Base-by-base conservation (phyloP, 352 stramenopile species). In the Phytophthora pluvialis region DNA sequence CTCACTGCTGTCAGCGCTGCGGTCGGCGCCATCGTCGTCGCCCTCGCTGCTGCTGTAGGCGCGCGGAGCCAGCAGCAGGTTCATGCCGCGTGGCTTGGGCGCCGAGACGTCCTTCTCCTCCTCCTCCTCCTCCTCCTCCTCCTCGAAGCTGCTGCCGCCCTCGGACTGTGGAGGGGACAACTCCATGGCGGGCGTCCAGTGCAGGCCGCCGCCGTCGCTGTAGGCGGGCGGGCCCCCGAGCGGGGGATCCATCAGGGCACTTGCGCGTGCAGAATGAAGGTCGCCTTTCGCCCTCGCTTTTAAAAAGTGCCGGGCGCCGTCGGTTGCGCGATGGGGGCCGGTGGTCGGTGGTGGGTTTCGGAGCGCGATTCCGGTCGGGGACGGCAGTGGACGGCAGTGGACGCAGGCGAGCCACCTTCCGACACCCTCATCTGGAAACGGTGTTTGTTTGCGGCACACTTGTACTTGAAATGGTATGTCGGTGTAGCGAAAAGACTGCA, bases 11-110 rank as follows among this genome's bases (percentile, higher is more conserved):
- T 55, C 32, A n/a, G 13, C 43, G 45, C 64, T 62, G 15, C 28
- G 11, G n/a, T 49, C 60, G 8, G 11, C 29, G 13, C 66, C 59
- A 0, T 51, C 40, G 9, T 61, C 59, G 5, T 68, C 62, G 15
- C 32, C 47, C 7, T 69, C 52, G 25, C 46, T 69, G 56, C 61
- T 81, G 49, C 70, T 75, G 54, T 78, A 78, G 3, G 66, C 51
- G 15, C 54, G 58, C 11, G 70, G 49, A 3, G 73, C 57, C 38
- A 79, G 31, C 8, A 81, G 29, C 33, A 75, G 18, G 26, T 53
- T 18, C n/a, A 71, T 42, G 0, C 57, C 63, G 5, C 38, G 60
- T 1, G 60, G 51, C 15, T 53, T 56, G 21, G 43, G 56, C 32
- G 15, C 21, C 21, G 21, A 21, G 21, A 2, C 18, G 9, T 66